Percentiles rank a stretch among this genome's conserved stretches.
Evolutionary conservation across 2,329 filamentous ascomycete genomes (phyloP).

Genomic region (Fusarium sp.): DNA sequence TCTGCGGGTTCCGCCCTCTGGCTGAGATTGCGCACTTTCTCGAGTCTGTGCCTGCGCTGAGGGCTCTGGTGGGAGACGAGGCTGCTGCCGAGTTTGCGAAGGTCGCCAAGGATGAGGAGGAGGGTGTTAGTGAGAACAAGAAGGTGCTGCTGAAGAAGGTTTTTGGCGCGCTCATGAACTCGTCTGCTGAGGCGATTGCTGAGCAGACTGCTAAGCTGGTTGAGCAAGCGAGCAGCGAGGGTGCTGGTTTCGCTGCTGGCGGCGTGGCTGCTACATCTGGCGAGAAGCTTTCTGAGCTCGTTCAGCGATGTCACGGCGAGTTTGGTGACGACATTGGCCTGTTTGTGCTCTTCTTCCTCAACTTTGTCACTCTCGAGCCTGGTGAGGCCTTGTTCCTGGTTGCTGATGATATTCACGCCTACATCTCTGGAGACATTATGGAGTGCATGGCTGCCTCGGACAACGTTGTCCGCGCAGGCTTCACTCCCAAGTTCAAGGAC

Average conservation of each 20-base stretch:
- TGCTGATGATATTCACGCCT: constrained; percentile 97
- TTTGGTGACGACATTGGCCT: constrained; percentile 93
- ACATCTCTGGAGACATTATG: constrained; percentile 92
- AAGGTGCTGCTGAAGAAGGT: constrained; percentile 81
- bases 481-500: constrained; percentile 99
- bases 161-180: constrained; percentile 86
- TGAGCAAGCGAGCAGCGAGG: constrained; percentile 74
- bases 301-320: constrained; percentile 80
- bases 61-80: constrained; percentile 74
- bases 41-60: constrained; percentile 66
- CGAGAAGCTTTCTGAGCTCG: constrained; percentile 79
- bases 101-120: constrained; percentile 57
- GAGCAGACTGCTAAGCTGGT: constrained; percentile 76
- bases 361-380: constrained; percentile 87
- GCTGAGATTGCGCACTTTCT: constrained; percentile 89
- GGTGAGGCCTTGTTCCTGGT: constrained; percentile 97
- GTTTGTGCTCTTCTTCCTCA: constrained; percentile 97
- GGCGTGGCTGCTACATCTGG: constrained; percentile 77
- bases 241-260: constrained; percentile 78
- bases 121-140: constrained; percentile 67
- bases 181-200: constrained; percentile 68
- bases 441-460: constrained; percentile 99
- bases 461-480: constrained; percentile 96
- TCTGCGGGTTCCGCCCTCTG: constrained; percentile 94
- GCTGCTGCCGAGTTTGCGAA: constrained; percentile 68